Evolutionary conservation across 2,329 filamentous ascomycete genomes (phyloP).

Genomic region (Graphiopsis chlorocephala): DNA sequence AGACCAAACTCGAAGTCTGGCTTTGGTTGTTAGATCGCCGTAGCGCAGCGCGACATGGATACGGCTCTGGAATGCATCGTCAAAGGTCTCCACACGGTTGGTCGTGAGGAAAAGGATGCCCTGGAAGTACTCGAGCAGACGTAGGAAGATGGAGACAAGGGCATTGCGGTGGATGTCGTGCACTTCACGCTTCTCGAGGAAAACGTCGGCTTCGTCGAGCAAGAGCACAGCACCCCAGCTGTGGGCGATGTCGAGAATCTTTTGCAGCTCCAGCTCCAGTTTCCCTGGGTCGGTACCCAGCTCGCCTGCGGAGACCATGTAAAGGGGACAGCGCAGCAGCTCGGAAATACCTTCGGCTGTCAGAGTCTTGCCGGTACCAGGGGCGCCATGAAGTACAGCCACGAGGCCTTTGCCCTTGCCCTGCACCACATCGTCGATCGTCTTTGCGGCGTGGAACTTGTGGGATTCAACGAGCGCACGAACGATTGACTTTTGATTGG

Average conservation of each 20-base stretch:
- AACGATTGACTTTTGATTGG: constrained; percentile 62
- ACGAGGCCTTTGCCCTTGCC: constrained; percentile 87
- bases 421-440: constrained; percentile 68
- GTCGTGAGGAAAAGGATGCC: constrained; percentile 88
- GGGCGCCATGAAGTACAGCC: constrained; percentile 76
- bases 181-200: constrained; percentile 77
- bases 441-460: constrained; percentile 75
- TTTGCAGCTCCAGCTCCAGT: constrained; percentile 74
- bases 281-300: constrained; percentile 72
- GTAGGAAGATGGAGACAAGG: constrained; percentile 81
- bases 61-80: constrained; percentile 83
- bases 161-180: constrained; percentile 83
- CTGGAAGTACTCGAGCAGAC: constrained; percentile 86
- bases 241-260: constrained; percentile 81
- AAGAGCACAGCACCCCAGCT: constrained; percentile 82
- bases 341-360: constrained; percentile 86
- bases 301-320: constrained; percentile 79
- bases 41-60: constrained; percentile 85
- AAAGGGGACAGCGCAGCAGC: constrained; percentile 74
- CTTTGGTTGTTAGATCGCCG: constrained; percentile 67
- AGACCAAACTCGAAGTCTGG: constrained; percentile 80
- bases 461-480: constrained; percentile 80
- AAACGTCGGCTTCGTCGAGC: constrained; percentile 82
- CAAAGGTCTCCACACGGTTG: constrained; percentile 83
- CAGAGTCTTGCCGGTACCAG: constrained; percentile 84